Base-by-base conservation (phyloP, 495 filamentous ascomycete species). In the Penicillium coprophilum region DNA sequence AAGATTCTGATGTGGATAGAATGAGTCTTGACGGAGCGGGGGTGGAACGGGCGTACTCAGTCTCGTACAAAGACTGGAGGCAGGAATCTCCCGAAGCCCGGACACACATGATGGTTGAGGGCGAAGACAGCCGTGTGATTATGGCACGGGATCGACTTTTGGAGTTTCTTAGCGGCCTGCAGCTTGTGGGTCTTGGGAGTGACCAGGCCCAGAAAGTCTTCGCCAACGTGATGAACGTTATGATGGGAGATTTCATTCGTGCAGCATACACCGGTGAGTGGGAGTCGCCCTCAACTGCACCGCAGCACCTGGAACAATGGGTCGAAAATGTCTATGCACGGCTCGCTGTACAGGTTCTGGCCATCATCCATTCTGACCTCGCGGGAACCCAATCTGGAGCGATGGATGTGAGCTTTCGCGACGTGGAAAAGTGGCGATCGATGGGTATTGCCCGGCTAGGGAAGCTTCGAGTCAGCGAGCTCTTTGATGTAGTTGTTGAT, bases 401-500 rank as follows among this genome's bases (percentile, higher is more conserved):
- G 27, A 50, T 72, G 46, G 65, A 73, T 41, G 78, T 88, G 51
- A 75, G 77, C 43, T 75, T 83, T 67, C 63, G 73, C 9, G 81
- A 93, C 63, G 77, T 91, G 60, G 82, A 85, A 69, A 86, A 84
- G 63, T 96, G 90, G 85, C 90, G 90, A 59, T 85, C 89, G 30
- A 89, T 93, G 59, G 89, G 85, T 13, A 74, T 93, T 54, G 83
- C 86, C 6, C 82, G 89, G 23, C 77, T 96, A n/a, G 92, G 91
- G 4, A 80, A 82, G 39, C 80, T 94, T 23, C 85, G 93, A 30
- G 90, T 88, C 11, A 77, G 83, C 3, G 90, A 96, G 64, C 76
- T 98, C 6, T 98, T 97, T 60, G 87, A 96, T 58, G 89, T 96
- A 50, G 85, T 96, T 43, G 80, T 92, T 34, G 83, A 85, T 21